Evolutionary conservation across 2,329 filamentous ascomycete genomes (phyloP), one percentile per base, ranked within the genome.

Genomic region (Pestalotiopsis sp.): DNA sequence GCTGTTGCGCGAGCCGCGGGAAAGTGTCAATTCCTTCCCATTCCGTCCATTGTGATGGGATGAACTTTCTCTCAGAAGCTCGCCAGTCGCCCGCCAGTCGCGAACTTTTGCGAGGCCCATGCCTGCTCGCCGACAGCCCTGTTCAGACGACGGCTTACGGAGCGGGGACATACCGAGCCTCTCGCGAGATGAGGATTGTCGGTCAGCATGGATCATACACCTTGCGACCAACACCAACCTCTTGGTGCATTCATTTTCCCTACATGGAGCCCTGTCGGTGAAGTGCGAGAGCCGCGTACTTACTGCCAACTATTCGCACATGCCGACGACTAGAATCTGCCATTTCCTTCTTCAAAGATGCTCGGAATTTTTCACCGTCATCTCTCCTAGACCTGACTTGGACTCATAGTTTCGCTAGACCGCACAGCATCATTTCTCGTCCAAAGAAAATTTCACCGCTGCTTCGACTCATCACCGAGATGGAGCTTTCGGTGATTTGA

Each of bases 171-270:
- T 39, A 14, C 14, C 59, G 17, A 20, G 20, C 45, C 45, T 52
- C 45, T 52, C 45, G 45, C 45, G 59, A 62, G 31, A 62, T 62
- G 59, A 62, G n/a, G 59, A 62, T 62, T 62, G 59, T 62, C 59
- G 59, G 36, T 62, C 27, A 62, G 36, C 45, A 52, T 52, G 45
- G 45, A 52, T 52, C 17, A 31, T 14, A 39, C 59, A 39, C 31
- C 59, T 62, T 36, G 27, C 59, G 25, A 62, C 59, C 45, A 12
- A 62, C 31, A 36, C 31, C 59, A 62, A 62, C 45, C 45, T 62
- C 57, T 36, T 36, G 57, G 57, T 36, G 27, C 57, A 14, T 59
- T 12, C 14, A 27, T 59, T 36, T 31, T 27, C 23, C 27, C 25
- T 11, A 11, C 27, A n/a, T 27, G 17, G 59, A 62, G 59, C 59